A percentile compares a stretch with the other conserved stretches of the same genome.
phyloP scores from a whole-genome alignment of 805 yeast species.

The Yamadazyma kitorensis region DNA sequence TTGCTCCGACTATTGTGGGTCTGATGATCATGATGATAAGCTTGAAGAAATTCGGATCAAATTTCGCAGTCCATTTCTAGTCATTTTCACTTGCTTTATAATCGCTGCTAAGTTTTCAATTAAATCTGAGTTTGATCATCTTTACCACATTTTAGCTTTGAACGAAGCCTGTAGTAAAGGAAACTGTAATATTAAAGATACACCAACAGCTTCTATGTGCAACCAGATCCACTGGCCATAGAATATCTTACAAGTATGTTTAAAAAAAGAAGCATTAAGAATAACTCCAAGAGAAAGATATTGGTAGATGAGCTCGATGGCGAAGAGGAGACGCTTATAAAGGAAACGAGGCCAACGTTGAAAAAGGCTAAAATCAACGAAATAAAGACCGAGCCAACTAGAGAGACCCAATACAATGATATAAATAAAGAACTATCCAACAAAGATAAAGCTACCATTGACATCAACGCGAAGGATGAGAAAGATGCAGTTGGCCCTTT shows the following conservation, averaged over 20 bases:
- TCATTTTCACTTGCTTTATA: no score
- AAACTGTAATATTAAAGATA: no score
- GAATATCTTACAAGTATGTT: slow-evolving; percentile 16
- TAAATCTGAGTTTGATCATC: no score
- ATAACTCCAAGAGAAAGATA: slow-evolving; percentile 7
- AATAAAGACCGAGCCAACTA: background rate
- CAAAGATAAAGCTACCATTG: slow-evolving; percentile 8
- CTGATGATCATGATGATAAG: background rate
- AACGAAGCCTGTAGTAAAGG: no score
- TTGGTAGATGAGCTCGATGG: slow-evolving; percentile 4
- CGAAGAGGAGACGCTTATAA: background rate
- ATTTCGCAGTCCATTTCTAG: no score
- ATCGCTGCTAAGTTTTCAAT: no score
- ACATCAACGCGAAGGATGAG: slow-evolving; percentile 1
- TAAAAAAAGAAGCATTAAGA: slow-evolving; percentile 22
- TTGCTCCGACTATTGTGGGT: no score
- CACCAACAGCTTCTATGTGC: no score
- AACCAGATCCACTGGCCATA: no score
- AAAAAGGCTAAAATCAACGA: slow-evolving; percentile 4
- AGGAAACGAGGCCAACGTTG: slow-evolving; percentile 1
- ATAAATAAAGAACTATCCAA: slow-evolving; percentile 3
- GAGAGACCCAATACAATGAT: slow-evolving; percentile 3
- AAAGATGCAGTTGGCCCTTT: slow-evolving; percentile 11
- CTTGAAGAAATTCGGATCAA: background rate
- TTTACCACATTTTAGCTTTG: no score